Conservation (phyloP, 495 filamentous ascomycete genomes). For the Trichoderma reesei region DNA sequence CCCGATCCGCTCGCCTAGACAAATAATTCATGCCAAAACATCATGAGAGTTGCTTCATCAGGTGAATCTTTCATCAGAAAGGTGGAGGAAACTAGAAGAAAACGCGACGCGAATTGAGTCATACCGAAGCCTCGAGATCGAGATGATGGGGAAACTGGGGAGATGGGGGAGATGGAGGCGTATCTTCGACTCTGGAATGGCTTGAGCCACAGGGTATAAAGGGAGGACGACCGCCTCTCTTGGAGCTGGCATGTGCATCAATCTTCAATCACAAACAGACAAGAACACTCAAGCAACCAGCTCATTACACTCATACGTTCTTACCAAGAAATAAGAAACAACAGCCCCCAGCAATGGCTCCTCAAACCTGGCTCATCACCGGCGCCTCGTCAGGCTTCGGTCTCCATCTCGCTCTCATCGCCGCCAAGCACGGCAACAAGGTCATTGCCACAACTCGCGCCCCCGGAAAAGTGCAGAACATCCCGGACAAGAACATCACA, state of each 20-base stretch:
- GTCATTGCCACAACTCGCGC: constrained; percentile 36
- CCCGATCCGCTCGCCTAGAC: background rate
- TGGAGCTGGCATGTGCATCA: background rate
- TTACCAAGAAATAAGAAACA: background rate
- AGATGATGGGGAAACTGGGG: background rate
- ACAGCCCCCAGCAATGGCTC: background rate
- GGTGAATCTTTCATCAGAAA: background rate
- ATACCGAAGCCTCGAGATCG: background rate
- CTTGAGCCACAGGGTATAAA: background rate
- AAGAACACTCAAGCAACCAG: too few relatives aligned
- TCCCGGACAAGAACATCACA: constrained; percentile 14
- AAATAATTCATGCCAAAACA: background rate
- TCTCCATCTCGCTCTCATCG: constrained; percentile 25
- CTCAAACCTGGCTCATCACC: constrained; percentile 20
- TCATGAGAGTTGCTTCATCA: background rate
- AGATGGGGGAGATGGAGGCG: background rate
- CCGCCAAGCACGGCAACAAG: constrained; percentile 34
- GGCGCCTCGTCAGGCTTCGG: constrained; percentile 24
- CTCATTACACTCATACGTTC: background rate
- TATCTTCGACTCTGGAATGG: background rate
- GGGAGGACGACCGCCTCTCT: background rate
- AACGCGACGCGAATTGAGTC: background rate
- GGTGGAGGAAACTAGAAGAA: background rate
- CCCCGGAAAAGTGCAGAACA: constrained; percentile 14
- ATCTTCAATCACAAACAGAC: background rate